Evolutionary conservation across 169 alveolate genomes (phyloP).

Genomic region (Miamiensis avidus): DNA sequence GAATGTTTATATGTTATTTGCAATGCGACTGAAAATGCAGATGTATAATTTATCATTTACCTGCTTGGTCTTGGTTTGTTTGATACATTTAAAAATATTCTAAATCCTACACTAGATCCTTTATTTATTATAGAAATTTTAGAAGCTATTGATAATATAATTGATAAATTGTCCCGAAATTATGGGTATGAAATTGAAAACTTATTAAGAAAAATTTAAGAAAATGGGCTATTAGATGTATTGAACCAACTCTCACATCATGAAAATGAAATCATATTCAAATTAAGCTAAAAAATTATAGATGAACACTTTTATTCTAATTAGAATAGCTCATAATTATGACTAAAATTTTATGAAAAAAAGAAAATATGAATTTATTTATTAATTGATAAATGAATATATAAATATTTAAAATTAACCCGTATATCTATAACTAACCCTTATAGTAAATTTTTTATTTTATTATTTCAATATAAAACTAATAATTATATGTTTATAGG

Average conservation of each 20-base stretch:
- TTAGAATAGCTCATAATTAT: not conserved
- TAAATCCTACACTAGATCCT: not conserved
- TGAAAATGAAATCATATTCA: not conserved
- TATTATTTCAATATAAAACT: too few relatives aligned
- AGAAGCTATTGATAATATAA: not conserved
- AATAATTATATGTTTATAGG: too few relatives aligned
- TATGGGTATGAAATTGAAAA: not conserved
- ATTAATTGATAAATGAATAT: too few relatives aligned
- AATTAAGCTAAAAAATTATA: not conserved
- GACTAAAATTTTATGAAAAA: not conserved
- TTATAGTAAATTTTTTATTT: too few relatives aligned
- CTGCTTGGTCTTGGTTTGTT: not conserved
- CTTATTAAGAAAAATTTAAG: too few relatives aligned
- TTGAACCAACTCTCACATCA: not conserved
- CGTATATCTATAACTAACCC: too few relatives aligned
- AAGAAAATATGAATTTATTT: too few relatives aligned
- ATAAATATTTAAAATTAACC: too few relatives aligned
- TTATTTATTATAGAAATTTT: not conserved
- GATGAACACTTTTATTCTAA: not conserved
- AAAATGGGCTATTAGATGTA: not conserved
- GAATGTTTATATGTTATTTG: not conserved
- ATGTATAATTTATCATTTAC: not conserved
- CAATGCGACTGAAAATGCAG: not conserved
- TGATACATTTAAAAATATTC: not conserved
- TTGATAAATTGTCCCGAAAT: too few relatives aligned